phyloP scores from a whole-genome alignment of 768 basidiomycete species.

The Suillus occidentalis region DNA sequence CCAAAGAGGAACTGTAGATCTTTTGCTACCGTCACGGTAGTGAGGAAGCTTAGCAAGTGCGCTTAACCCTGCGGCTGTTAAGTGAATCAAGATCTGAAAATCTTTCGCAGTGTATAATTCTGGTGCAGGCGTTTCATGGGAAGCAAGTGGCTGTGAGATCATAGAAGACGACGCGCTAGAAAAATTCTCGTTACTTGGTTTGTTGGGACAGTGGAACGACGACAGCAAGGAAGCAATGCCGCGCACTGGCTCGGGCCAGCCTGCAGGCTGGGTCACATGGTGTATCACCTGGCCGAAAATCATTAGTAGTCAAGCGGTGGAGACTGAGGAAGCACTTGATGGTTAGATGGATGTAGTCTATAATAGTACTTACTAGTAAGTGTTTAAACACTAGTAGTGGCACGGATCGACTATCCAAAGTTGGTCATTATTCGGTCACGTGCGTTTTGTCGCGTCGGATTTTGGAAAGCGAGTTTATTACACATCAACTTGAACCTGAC shows the following conservation, averaged over 20 bases:
- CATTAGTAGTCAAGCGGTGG: background rate
- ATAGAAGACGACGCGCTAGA: background rate
- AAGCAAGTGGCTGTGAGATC: background rate
- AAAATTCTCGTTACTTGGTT: background rate
- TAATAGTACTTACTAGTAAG: too few relatives aligned
- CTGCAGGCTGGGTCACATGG: background rate
- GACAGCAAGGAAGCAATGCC: background rate
- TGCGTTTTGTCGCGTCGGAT: background rate
- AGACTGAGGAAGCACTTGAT: background rate
- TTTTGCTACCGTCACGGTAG: background rate
- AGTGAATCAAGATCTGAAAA: background rate
- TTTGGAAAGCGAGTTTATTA: too few relatives aligned
- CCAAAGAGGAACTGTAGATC: background rate
- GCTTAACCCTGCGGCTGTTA: background rate
- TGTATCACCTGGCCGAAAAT: background rate
- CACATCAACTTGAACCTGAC: too few relatives aligned
- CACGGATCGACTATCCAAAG: too few relatives aligned
- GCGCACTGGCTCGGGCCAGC: conserved; percentile 2
- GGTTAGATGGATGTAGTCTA: background rate
- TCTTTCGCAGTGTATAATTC: background rate
- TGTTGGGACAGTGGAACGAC: background rate
- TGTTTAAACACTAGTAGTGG: too few relatives aligned
- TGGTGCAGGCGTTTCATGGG: background rate
- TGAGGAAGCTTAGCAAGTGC: background rate
- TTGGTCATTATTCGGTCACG: background rate